These are phyloP conservation scores for Entelexis sorbosivorans DNA, from an alignment of 1,139 yeast genomes.

Conservation along the genomic window DNA sequence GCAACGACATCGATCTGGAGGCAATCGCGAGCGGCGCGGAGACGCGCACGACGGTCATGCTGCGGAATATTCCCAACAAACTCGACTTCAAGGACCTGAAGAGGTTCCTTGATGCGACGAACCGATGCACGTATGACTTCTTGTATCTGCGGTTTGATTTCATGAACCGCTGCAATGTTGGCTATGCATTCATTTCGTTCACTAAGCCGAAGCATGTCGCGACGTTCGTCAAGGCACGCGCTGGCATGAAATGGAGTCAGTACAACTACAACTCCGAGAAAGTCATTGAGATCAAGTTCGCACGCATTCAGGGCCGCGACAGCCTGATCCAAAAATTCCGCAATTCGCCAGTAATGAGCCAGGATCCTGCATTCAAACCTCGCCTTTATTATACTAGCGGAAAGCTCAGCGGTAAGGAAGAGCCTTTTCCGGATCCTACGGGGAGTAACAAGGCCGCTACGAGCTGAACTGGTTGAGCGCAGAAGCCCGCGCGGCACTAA, in stretches of 20 bases:
- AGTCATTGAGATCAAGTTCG: constrained; percentile 41
- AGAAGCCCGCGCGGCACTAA: no score
- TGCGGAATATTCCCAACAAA: constrained; percentile 43
- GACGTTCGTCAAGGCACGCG: constrained; percentile 37
- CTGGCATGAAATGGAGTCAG: constrained; percentile 39
- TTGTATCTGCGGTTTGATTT: constrained; percentile 44
- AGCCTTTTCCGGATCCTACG: constrained; percentile 16
- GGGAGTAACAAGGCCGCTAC: background rate
- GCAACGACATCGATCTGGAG: constrained; percentile 15
- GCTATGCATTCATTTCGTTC: constrained; percentile 44
- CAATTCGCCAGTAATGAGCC: constrained; percentile 41
- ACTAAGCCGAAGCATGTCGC: constrained; percentile 37
- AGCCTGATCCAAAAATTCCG: constrained; percentile 39
- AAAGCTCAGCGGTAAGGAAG: constrained; percentile 19
- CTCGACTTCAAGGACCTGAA: constrained; percentile 38
- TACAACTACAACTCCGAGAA: constrained; percentile 41
- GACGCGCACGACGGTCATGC: constrained; percentile 40
- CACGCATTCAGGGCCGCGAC: constrained; percentile 41
- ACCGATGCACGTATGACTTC: constrained; percentile 43
- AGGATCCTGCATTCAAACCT: constrained; percentile 26
- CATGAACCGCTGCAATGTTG: constrained; percentile 42
- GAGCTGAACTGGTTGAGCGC: background rate
- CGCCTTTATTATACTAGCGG: constrained; percentile 33
- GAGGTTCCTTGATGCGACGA: constrained; percentile 39
- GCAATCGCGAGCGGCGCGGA: constrained; percentile 31